A percentile compares a stretch with the other conserved stretches of the same genome.
Evolutionary conservation across 805 yeast genomes (phyloP).

Genomic region (Kregervanrija fluxuum): DNA sequence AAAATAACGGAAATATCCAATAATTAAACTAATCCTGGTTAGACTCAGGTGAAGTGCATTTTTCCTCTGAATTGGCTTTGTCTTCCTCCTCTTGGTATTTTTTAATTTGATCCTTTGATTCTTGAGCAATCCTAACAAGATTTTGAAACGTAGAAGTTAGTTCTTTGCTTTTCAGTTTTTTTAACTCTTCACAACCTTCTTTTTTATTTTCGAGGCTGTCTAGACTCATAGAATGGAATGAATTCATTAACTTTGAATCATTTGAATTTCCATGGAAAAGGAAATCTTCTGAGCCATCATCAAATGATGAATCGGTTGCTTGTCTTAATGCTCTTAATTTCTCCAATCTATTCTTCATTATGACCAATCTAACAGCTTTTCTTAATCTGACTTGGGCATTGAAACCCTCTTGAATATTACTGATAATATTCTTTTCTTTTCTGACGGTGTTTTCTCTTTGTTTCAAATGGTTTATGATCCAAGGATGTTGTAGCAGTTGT

Average conservation of each 20-base stretch:
- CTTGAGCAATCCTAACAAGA: constrained; percentile 26
- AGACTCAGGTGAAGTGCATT: background rate
- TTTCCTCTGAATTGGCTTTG: background rate
- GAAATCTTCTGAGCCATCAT: constrained; percentile 27
- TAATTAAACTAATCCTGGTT: no score
- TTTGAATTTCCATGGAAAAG: constrained; percentile 28
- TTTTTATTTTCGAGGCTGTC: no score
- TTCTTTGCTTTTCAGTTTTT: constrained; percentile 17
- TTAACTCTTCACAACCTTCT: background rate
- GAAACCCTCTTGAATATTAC: constrained; percentile 72
- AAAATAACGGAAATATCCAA: no score
- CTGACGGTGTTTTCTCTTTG: constrained; percentile 9
- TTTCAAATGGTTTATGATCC: constrained; percentile 51
- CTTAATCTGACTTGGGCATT: constrained; percentile 78
- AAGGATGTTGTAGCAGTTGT: constrained; percentile 60
- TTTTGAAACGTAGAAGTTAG: constrained; percentile 26
- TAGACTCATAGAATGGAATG: constrained; percentile 14
- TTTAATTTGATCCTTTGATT: constrained; percentile 24
- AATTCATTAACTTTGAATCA: constrained; percentile 36
- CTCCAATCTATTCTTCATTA: constrained; percentile 69
- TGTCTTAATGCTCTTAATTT: constrained; percentile 58
- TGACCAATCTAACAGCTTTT: constrained; percentile 79
- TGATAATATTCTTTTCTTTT: constrained; percentile 55
- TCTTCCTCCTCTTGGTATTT: constrained; percentile 21
- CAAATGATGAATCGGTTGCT: constrained; percentile 37